phyloP scores from a whole-genome alignment of 78 protist species.

The Planoprotostelium fungivorum region DNA sequence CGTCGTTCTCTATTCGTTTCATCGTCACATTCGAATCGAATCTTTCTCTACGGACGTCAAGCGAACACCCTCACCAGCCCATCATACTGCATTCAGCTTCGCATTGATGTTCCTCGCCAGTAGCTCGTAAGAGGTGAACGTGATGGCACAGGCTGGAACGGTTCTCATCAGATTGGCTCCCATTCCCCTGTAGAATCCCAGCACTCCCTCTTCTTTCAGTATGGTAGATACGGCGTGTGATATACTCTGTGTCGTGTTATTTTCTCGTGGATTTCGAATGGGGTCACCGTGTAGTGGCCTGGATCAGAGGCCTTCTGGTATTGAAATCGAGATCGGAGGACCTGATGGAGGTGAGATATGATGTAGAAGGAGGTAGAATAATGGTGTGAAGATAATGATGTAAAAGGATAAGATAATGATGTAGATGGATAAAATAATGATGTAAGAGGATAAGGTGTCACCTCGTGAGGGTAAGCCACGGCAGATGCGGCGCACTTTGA shows the following conservation, averaged over 20 bases:
- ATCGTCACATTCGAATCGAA: too few relatives aligned
- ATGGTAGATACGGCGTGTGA: not conserved
- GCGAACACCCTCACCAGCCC: too few relatives aligned
- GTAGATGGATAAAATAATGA: too few relatives aligned
- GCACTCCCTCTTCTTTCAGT: constrained; percentile 57
- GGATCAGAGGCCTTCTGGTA: constrained; percentile 42
- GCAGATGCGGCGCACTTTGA: constrained; percentile 67
- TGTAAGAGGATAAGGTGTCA: too few relatives aligned
- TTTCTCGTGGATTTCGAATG: not conserved
- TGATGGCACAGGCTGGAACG: constrained; percentile 72
- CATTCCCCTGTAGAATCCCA: constrained; percentile 75
- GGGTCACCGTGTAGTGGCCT: constrained; percentile 9
- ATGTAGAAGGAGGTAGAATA: too few relatives aligned
- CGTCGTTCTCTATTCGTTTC: too few relatives aligned
- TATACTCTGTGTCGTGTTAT: not conserved
- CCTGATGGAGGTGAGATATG: too few relatives aligned
- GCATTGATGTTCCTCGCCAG: not conserved
- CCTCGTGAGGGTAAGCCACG: constrained; percentile 84
- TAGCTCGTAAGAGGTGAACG: constrained; percentile 68
- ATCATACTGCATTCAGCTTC: too few relatives aligned
- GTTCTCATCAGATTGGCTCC: constrained; percentile 70
- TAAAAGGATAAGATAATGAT: too few relatives aligned
- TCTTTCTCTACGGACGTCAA: too few relatives aligned
- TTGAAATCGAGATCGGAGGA: constrained; percentile 52
- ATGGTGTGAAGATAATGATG: too few relatives aligned